Percentiles rank a stretch among this genome's conserved stretches.
phyloP scores from a whole-genome alignment of 2,329 filamentous ascomycete genomes.

The Chaetomium sp. region DNA sequence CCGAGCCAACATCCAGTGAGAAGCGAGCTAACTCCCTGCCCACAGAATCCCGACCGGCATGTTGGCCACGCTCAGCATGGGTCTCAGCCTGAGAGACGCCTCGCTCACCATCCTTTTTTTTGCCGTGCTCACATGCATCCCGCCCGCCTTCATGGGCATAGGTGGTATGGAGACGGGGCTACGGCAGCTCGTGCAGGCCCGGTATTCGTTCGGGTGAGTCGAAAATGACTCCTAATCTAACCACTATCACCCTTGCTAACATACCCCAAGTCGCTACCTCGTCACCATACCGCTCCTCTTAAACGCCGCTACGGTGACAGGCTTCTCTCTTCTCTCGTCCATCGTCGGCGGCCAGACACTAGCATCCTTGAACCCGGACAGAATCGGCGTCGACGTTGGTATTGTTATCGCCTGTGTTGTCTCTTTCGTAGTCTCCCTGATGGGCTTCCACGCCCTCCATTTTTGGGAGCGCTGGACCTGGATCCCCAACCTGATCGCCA shows the following conservation, averaged over 20 bases:
- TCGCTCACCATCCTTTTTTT: conserved; percentile 63
- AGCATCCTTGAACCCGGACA: conserved; percentile 48
- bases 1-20: not conserved
- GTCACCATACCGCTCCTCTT: conserved; percentile 55
- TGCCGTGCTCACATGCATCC: conserved; percentile 53
- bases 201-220: conserved; percentile 58
- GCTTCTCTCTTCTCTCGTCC: conserved; percentile 59
- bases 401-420: conserved; percentile 59
- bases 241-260: not conserved
- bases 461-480: conserved; percentile 59
- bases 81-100: conserved; percentile 57
- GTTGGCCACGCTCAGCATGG: conserved; percentile 56
- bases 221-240: not conserved
- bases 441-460: conserved; percentile 58
- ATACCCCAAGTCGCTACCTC: conserved; percentile 46
- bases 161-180: conserved; percentile 59
- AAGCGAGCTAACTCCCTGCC: not conserved
- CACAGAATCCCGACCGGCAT: conserved; percentile 59
- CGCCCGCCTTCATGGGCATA: conserved; percentile 58
- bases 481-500: conserved; percentile 56
- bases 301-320: conserved; percentile 59
- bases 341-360: conserved; percentile 59
- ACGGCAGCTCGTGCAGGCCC: conserved; percentile 62
- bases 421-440: conserved; percentile 56
- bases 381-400: conserved; percentile 55